Evolutionary conservation across 2,329 filamentous ascomycete species (phyloP).

Genomic region (Trichoderma sp.): DNA sequence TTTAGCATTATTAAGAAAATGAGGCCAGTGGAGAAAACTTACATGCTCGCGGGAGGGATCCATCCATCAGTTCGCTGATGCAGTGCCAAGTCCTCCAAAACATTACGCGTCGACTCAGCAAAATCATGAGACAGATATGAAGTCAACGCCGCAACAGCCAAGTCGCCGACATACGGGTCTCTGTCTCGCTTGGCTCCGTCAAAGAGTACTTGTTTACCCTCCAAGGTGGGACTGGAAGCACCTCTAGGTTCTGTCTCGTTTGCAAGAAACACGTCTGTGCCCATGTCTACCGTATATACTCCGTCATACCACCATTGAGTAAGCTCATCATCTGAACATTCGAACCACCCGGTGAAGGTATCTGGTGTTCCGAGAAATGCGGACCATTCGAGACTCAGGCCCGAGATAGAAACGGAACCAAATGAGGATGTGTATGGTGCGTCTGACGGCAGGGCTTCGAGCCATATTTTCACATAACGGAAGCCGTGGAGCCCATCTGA

Average conservation of each 20-base stretch:
- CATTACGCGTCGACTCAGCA: slow-evolving; percentile 41
- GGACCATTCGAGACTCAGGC: slow-evolving; percentile 42
- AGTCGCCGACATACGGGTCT: slow-evolving; percentile 52
- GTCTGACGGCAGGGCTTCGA: slow-evolving; percentile 44
- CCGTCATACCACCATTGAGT: slow-evolving; percentile 54
- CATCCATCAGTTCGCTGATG: slow-evolving; percentile 51
- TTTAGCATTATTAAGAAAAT: not conserved
- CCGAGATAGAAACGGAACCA: slow-evolving; percentile 44
- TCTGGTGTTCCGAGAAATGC: slow-evolving; percentile 47
- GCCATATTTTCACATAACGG: slow-evolving; percentile 48
- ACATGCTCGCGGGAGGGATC: slow-evolving; percentile 54
- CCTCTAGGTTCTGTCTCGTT: slow-evolving; percentile 49
- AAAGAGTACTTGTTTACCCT: slow-evolving; percentile 46
- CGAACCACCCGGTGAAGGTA: slow-evolving; percentile 50
- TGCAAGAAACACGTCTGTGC: slow-evolving; percentile 43
- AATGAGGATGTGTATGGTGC: slow-evolving; percentile 42
- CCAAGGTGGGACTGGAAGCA: slow-evolving; percentile 41
- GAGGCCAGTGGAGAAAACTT: slow-evolving; percentile 21
- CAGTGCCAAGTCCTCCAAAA: slow-evolving; percentile 47
- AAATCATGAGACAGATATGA: slow-evolving; percentile 47
- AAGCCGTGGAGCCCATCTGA: slow-evolving; percentile 53
- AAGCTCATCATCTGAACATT: slow-evolving; percentile 48
- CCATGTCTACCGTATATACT: slow-evolving; percentile 51
- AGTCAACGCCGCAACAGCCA: slow-evolving; percentile 48
- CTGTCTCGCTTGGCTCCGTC: slow-evolving; percentile 53